Evolutionary conservation across 2,329 filamentous ascomycete species (phyloP).

Genomic region (Colletotrichum godetiae): DNA sequence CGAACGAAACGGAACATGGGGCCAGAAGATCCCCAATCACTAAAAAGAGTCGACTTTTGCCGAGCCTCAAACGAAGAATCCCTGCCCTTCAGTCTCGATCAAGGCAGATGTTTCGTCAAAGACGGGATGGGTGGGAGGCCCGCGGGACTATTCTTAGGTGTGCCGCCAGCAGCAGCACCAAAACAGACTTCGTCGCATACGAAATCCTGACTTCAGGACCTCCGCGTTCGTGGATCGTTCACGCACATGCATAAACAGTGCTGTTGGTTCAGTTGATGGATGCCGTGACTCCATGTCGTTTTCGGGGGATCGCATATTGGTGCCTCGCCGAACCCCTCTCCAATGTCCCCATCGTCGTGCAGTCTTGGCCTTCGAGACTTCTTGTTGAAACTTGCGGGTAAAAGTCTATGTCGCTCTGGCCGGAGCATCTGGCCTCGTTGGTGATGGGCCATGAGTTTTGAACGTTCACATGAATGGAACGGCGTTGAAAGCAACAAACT

Average conservation of each 20-base stretch:
- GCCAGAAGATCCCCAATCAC: too few species aligned
- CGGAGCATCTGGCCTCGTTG: neutral
- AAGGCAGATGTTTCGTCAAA: neutral
- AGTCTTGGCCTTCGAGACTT: neutral
- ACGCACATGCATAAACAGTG: neutral
- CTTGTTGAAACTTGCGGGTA: conserved; percentile 9
- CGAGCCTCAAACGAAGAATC: neutral
- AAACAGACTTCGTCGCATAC: conserved; percentile 1
- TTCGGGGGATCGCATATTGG: neutral
- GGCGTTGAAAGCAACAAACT: neutral
- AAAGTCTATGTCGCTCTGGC: conserved; percentile 7
- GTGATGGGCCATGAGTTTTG: too few species aligned
- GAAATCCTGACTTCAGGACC: neutral
- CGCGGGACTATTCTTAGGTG: neutral
- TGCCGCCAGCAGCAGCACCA: neutral
- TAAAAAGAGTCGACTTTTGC: neutral
- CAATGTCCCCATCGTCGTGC: neutral
- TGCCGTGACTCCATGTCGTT: neutral
- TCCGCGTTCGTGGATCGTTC: neutral
- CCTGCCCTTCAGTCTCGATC: neutral
- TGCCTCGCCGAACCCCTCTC: neutral
- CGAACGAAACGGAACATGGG: neutral
- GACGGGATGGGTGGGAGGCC: neutral
- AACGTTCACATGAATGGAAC: neutral
- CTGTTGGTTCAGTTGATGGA: neutral